Conservation (phyloP, 352 stramenopile species). For the Globisporangium okanoganense region DNA sequence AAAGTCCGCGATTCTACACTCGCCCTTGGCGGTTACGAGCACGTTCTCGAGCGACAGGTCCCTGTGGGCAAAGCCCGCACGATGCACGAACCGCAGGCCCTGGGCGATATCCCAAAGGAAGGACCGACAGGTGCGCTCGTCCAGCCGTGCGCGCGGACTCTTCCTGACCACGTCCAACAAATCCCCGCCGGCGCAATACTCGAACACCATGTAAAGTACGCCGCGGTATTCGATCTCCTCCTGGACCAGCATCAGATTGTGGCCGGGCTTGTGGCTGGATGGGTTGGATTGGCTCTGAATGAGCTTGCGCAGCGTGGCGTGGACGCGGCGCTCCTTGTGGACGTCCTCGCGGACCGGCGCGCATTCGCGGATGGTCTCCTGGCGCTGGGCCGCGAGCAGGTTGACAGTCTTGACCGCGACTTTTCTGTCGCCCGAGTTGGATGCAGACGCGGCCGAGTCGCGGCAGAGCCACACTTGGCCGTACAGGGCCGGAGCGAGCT, state of each 20-base stretch:
- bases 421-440: background rate
- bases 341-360: slow-evolving; percentile 48
- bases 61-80: slow-evolving; percentile 46
- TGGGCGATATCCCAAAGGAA: slow-evolving; percentile 38
- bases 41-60: slow-evolving; percentile 69
- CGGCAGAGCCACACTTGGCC: slow-evolving; percentile 52
- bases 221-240: slow-evolving; percentile 38
- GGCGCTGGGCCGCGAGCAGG: slow-evolving; percentile 48
- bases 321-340: slow-evolving; percentile 41
- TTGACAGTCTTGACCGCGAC: slow-evolving; percentile 21
- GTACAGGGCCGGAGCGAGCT: slow-evolving; percentile 49
- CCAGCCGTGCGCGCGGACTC: slow-evolving; percentile 26
- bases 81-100: slow-evolving; percentile 32
- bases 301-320: slow-evolving; percentile 29
- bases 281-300: slow-evolving; percentile 3
- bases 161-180: slow-evolving; percentile 42
- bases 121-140: slow-evolving; percentile 26
- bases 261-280: slow-evolving; percentile 8
- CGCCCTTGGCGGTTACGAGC: slow-evolving; percentile 26
- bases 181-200: slow-evolving; percentile 49
- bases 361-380: slow-evolving; percentile 32
- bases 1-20: slow-evolving; percentile 55
- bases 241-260: slow-evolving; percentile 44
- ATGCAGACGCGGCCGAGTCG: slow-evolving; percentile 18
- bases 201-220: slow-evolving; percentile 47